These are phyloP conservation scores for Ophiostoma sp. DNA, from an alignment of 2,329 filamentous ascomycete species.

Conservation along the genomic window DNA sequence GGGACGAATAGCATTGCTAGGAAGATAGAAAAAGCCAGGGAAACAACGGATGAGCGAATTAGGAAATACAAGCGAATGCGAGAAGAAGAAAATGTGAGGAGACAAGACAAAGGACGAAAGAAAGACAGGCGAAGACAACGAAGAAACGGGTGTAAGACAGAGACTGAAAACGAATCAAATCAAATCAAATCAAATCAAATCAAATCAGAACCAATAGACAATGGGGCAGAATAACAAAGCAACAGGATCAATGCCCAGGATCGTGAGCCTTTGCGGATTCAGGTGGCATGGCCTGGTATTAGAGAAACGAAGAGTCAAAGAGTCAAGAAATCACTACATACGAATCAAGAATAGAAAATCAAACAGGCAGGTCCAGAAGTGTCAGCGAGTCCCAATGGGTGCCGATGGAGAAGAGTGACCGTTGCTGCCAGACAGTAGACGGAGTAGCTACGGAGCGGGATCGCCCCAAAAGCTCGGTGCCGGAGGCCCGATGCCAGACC, in stretches of 20 bases:
- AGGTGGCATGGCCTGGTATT: no score
- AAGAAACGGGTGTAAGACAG: no score
- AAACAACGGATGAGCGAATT: not conserved
- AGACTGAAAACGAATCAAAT: no score
- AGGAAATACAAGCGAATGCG: not conserved
- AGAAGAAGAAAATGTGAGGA: not conserved
- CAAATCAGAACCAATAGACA: no score
- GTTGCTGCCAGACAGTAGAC: not conserved
- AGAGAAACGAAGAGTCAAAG: no score
- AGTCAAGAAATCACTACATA: not conserved
- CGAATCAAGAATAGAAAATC: not conserved
- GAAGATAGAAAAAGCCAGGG: not conserved
- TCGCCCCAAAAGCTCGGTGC: not conserved
- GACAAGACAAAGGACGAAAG: no score
- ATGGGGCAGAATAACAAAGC: no score
- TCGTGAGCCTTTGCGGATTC: no score
- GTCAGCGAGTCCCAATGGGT: not conserved
- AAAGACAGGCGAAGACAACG: no score
- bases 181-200: no score
- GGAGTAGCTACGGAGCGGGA: not conserved
- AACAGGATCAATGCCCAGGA: no score
- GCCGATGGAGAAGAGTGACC: not conserved
- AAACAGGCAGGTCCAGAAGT: not conserved
- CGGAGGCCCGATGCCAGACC: not conserved
- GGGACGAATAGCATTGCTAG: no score